Percentiles rank a stretch among this genome's conserved stretches.
Conservation (phyloP, 441 rosid species). For the Adansonia grandidieri region DNA sequence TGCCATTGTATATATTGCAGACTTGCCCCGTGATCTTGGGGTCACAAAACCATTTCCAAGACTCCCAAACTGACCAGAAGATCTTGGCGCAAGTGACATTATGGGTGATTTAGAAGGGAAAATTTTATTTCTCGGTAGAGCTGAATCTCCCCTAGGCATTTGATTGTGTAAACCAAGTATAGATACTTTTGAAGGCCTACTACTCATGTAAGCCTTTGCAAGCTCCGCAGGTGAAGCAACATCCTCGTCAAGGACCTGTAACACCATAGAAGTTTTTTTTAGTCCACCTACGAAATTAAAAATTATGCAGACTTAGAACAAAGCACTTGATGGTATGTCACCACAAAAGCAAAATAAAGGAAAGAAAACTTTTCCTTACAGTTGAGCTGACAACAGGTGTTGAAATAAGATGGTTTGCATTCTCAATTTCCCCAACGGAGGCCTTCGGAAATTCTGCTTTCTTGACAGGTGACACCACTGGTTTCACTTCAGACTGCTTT, state of each 20-base stretch:
- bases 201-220: slow-evolving; percentile 95
- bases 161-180: slow-evolving; percentile 48
- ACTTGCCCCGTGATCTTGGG: slow-evolving; percentile 84
- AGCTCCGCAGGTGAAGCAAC: slow-evolving; percentile 90
- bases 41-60: slow-evolving; percentile 71
- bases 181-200: slow-evolving; percentile 74
- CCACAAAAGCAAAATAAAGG: slow-evolving; percentile 3
- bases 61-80: slow-evolving; percentile 47
- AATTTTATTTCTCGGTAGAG: slow-evolving; percentile 38
- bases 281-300: neutral
- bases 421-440: slow-evolving; percentile 46
- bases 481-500: slow-evolving; percentile 48
- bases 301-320: slow-evolving; percentile 20
- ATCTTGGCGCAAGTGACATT: slow-evolving; percentile 53
- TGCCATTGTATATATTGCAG: slow-evolving; percentile 94
- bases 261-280: slow-evolving; percentile 20
- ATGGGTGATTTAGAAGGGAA: slow-evolving; percentile 51
- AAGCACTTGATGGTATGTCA: neutral
- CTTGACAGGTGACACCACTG: slow-evolving; percentile 34
- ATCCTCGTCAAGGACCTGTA: slow-evolving; percentile 76
- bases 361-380: slow-evolving; percentile 41
- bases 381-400: slow-evolving; percentile 53
- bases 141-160: slow-evolving; percentile 53
- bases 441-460: slow-evolving; percentile 41
- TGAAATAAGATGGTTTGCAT: slow-evolving; percentile 38